Conservation (phyloP, 1,139 yeast species). For the Maudiozyma humilis region DNA sequence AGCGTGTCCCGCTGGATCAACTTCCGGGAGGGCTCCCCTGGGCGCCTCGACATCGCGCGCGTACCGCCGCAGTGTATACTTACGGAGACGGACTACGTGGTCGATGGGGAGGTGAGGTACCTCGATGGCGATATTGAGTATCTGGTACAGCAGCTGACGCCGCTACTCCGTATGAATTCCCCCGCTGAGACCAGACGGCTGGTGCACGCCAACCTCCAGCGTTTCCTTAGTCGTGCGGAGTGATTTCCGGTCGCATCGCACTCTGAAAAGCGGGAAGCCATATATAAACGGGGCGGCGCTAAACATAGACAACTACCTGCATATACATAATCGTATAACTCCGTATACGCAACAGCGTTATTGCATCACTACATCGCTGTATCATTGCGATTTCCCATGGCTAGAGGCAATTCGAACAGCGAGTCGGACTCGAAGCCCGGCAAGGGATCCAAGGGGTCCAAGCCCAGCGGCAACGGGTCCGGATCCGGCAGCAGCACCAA, state of each 20-base stretch:
- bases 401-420: constrained; percentile 24
- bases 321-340: too few species aligned
- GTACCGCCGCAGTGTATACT: constrained; percentile 38
- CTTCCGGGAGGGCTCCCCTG: constrained; percentile 24
- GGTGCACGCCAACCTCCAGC: constrained; percentile 14
- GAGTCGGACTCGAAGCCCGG: constrained; percentile 24
- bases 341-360: too few species aligned
- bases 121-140: too few species aligned
- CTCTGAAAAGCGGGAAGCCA: too few species aligned
- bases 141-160: too few species aligned
- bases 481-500: constrained; percentile 10
- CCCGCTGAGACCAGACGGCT: constrained; percentile 5
- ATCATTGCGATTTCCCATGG: too few species aligned
- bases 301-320: too few species aligned
- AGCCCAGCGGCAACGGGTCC: constrained; percentile 13
- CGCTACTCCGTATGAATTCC: neutral
- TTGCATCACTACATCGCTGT: too few species aligned
- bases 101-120: too few species aligned
- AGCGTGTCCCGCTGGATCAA: constrained; percentile 62
- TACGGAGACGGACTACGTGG: constrained; percentile 46
- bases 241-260: neutral
- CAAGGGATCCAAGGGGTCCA: constrained; percentile 8
- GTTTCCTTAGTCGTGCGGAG: constrained; percentile 5
- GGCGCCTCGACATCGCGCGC: constrained; percentile 14
- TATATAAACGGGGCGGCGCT: neutral